Conservation (phyloP, 2,329 filamentous ascomycete species). For the Fusarium zealandicum region DNA sequence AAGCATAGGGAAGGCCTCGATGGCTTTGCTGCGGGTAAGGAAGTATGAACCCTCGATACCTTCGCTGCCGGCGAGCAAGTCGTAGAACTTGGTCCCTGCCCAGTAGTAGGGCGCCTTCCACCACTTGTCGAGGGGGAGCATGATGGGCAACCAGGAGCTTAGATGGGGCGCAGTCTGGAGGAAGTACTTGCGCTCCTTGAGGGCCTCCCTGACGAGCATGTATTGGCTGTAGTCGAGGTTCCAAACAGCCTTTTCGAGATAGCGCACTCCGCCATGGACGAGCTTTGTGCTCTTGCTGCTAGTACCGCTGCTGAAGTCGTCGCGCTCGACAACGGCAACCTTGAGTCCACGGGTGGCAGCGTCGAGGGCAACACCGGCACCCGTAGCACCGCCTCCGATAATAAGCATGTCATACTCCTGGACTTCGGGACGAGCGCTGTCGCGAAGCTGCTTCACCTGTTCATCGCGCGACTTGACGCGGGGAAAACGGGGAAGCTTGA, state of each 20-base stretch:
- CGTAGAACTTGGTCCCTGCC: constrained; percentile 82
- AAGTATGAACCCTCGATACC: constrained; percentile 92
- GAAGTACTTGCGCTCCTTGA: constrained; percentile 79
- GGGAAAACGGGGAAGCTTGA: constrained; percentile 72
- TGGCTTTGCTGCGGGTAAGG: constrained; percentile 82
- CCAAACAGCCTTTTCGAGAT: constrained; percentile 78
- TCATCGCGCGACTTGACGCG: constrained; percentile 66
- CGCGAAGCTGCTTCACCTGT: constrained; percentile 68
- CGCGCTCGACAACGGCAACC: constrained; percentile 74
- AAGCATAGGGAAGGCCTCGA: constrained; percentile 89
- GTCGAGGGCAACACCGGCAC: constrained; percentile 74
- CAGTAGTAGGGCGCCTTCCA: constrained; percentile 82
- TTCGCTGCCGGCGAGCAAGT: constrained; percentile 83
- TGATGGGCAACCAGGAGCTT: constrained; percentile 76
- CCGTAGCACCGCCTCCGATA: constrained; percentile 75
- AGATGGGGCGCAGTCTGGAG: constrained; percentile 77
- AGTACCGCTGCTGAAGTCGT: constrained; percentile 77
- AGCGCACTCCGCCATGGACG: constrained; percentile 78
- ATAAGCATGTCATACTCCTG: constrained; percentile 73
- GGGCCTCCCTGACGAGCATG: constrained; percentile 73
- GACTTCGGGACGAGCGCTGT: constrained; percentile 41
- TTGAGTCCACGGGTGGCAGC: constrained; percentile 74
- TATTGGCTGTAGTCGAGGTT: constrained; percentile 79
- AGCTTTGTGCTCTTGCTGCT: constrained; percentile 80
- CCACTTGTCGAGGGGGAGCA: constrained; percentile 78